These are phyloP conservation scores for Solanum sejunctum DNA, from an alignment of 257 asterid genomes.

Conservation along the genomic window DNA sequence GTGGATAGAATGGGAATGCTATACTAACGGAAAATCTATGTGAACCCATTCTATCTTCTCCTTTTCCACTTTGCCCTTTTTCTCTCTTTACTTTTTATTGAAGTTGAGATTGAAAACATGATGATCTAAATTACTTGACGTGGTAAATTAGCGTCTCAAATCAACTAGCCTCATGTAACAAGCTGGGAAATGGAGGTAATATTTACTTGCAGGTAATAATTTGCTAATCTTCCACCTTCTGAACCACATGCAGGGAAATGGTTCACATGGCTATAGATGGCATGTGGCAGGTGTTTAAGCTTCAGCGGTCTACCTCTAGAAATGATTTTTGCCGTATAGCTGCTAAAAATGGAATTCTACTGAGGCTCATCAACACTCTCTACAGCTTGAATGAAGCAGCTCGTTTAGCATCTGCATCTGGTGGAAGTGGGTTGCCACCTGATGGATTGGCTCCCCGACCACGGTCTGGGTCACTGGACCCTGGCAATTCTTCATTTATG, in stretches of 20 bases:
- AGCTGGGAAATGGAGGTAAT: no score
- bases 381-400: constrained; percentile 91
- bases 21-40: not conserved
- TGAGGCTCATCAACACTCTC: constrained; percentile 86
- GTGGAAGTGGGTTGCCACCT: constrained; percentile 61
- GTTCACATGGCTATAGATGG: constrained; percentile 99
- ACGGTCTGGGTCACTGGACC: constrained; percentile 68
- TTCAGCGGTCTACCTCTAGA: constrained; percentile 84
- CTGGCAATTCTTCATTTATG: constrained; percentile 39
- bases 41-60: not conserved
- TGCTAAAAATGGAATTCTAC: constrained; percentile 86
- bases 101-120: not conserved
- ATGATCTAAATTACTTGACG: not conserved
- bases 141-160: not conserved
- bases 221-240: not conserved
- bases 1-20: not conserved
- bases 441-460: constrained; percentile 60
- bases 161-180: not conserved
- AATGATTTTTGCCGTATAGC: constrained; percentile 94
- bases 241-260: constrained; percentile 71
- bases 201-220: not conserved
- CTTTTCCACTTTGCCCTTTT: not conserved
- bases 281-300: constrained; percentile 99
- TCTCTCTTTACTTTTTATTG: not conserved
- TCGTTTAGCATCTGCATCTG: constrained; percentile 67